Conservation (phyloP, 139 green algal species). For the Tetraselmis striata region DNA sequence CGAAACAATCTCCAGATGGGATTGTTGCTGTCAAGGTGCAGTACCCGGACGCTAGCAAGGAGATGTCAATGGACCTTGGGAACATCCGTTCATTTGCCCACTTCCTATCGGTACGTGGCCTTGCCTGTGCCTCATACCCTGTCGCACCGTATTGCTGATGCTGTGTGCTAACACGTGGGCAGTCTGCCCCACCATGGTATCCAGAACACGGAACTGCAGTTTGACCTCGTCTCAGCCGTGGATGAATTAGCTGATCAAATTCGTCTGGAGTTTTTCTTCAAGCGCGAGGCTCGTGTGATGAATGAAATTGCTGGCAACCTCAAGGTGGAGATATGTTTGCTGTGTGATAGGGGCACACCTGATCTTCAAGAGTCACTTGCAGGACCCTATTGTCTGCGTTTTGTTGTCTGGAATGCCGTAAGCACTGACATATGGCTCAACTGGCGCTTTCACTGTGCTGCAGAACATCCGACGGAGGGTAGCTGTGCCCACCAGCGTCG, state of each 20-base stretch:
- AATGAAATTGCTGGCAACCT: constrained; percentile 70
- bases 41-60: constrained; percentile 68
- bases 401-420: background rate
- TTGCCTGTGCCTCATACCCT: background rate
- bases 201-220: constrained; percentile 79
- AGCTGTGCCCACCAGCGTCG: constrained; percentile 60
- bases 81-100: constrained; percentile 63
- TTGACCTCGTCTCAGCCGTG: constrained; percentile 83
- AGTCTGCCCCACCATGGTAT: too few relatives aligned
- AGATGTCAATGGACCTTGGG: constrained; percentile 74
- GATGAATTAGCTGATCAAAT: constrained; percentile 85
- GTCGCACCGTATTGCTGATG: background rate
- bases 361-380: too few relatives aligned
- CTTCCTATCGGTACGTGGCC: constrained; percentile 46
- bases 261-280: constrained; percentile 86
- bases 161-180: too few relatives aligned
- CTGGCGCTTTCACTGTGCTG: background rate
- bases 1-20: background rate
- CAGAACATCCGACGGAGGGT: constrained; percentile 44
- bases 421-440: background rate
- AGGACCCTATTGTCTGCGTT: too few relatives aligned
- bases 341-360: too few relatives aligned
- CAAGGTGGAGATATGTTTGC: constrained; percentile 12
- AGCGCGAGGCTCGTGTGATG: constrained; percentile 80
- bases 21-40: constrained; percentile 47